Percentiles rank a stretch among this genome's conserved stretches.
Evolutionary conservation across 2,329 filamentous ascomycete species (phyloP).

Genomic region (Sporothrix inflata): DNA sequence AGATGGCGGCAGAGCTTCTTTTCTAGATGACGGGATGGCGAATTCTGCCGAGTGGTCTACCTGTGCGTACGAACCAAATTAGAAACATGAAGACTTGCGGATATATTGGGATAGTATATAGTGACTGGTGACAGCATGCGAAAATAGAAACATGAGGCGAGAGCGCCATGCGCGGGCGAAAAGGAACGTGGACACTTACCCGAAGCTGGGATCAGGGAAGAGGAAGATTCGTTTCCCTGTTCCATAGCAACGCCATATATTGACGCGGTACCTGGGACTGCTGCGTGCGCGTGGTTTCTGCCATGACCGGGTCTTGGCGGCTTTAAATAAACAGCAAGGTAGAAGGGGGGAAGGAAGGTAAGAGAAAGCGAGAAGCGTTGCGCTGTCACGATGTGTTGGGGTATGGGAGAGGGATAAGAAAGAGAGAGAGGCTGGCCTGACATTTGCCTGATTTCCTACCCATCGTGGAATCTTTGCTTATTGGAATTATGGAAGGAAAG

Average conservation of each 20-base stretch:
- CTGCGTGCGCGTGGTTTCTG: background rate
- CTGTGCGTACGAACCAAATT: background rate
- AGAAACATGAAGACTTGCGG: background rate
- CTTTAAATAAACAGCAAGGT: background rate
- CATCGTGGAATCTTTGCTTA: no score
- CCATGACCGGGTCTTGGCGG: conserved; percentile 16
- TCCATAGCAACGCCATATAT: background rate
- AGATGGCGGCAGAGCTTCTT: background rate
- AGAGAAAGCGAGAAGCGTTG: background rate
- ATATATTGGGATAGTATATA: background rate
- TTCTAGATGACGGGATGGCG: background rate
- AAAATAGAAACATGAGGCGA: conserved; percentile 18
- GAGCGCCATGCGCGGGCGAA: background rate
- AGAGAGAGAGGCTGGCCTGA: background rate
- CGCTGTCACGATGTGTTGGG: background rate
- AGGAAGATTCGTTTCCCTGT: background rate
- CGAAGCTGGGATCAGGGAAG: background rate
- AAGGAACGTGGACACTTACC: background rate
- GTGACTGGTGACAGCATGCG: background rate
- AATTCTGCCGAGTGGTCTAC: background rate
- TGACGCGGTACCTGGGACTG: background rate
- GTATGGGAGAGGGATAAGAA: background rate
- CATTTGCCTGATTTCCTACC: no score
- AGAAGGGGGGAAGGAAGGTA: background rate
- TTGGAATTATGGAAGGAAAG: no score